Evolutionary conservation across 371 early-diverging fungal species (phyloP).

Genomic region (Mortierella sp.): DNA sequence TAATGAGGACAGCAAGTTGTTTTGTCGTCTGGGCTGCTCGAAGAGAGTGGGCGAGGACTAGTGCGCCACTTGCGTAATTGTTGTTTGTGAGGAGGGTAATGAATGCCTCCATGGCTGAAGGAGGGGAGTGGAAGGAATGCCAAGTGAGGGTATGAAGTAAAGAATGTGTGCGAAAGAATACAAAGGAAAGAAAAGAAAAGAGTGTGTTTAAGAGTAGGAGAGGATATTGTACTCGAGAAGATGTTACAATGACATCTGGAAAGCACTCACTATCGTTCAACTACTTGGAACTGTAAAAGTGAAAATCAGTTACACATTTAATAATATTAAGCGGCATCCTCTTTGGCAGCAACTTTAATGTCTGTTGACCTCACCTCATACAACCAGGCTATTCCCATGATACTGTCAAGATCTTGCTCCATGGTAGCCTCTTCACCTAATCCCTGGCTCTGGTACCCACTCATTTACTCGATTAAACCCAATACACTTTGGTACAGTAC

Average conservation of each 20-base stretch:
- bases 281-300: background rate
- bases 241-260: slow-evolving; percentile 2
- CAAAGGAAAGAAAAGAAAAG: background rate
- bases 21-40: slow-evolving; percentile 72
- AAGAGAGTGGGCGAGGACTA: slow-evolving; percentile 85
- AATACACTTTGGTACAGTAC: no score
- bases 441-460: no score
- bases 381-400: no score
- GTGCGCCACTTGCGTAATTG: slow-evolving; percentile 87
- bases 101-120: slow-evolving; percentile 66
- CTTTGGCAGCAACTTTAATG: no score
- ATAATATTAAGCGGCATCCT: no score
- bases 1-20: slow-evolving; percentile 78
- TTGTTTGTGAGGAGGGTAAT: slow-evolving; percentile 83
- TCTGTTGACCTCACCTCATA: no score
- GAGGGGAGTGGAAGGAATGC: background rate
- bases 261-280: background rate
- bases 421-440: no score
- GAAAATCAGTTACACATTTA: background rate
- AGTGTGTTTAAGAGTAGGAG: background rate
- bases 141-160: background rate
- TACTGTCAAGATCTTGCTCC: no score
- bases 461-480: no score
- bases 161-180: background rate
- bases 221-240: background rate